phyloP scores from a whole-genome alignment of 2,329 filamentous ascomycete species.

The Sporothrix phasma region DNA sequence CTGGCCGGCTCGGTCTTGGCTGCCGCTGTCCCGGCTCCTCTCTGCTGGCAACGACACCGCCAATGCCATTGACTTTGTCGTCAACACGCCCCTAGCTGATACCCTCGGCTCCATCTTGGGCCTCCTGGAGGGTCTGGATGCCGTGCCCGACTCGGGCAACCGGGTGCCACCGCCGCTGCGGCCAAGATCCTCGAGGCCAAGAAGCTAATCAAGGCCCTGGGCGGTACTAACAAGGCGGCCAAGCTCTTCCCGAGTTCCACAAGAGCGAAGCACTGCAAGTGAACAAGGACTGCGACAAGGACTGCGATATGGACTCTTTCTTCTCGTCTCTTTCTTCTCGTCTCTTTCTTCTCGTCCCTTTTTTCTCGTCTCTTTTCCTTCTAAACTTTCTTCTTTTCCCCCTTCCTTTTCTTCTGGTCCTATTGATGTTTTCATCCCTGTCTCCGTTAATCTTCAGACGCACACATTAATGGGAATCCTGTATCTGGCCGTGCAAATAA shows the following conservation, averaged over 20 bases:
- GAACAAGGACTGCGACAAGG: no score
- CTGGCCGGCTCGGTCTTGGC: constrained; percentile 5
- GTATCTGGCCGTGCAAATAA: neutral
- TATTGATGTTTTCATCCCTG: neutral
- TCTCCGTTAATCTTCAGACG: neutral
- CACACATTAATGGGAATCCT: neutral
- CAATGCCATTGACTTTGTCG: constrained; percentile 6
- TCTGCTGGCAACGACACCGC: neutral
- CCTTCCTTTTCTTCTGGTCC: neutral
- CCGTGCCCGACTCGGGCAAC: constrained; percentile 7
- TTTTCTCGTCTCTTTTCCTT: neutral
- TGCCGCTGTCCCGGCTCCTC: neutral
- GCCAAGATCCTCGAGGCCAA: constrained; percentile 13
- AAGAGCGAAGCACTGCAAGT: constrained; percentile 7
- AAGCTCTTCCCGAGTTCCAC: constrained; percentile 10
- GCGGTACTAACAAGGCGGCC: constrained; percentile 11
- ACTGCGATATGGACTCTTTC: no score
- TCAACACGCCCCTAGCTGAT: constrained; percentile 7
- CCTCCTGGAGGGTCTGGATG: constrained; percentile 4
- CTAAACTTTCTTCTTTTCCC: neutral
- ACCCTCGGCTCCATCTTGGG: constrained; percentile 8
- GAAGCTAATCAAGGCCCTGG: constrained; percentile 10
- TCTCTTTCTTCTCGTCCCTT: neutral
- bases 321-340: neutral
- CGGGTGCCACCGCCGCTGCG: no score